Evolutionary conservation across 306 rosid species (phyloP).

Genomic region (Acacia acuminata): DNA sequence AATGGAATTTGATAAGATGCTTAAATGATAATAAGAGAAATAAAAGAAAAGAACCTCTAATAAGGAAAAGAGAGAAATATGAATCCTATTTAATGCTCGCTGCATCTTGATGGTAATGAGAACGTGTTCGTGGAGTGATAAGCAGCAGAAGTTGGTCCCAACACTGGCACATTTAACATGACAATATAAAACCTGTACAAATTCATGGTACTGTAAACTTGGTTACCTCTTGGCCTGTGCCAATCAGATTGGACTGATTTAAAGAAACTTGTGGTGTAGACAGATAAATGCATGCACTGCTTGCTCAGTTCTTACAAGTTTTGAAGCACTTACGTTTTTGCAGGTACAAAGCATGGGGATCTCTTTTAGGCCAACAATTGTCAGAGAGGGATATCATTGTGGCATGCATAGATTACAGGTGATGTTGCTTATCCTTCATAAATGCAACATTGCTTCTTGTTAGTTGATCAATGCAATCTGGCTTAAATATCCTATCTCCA

Average conservation of each 20-base stretch:
- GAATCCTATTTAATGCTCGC: background rate
- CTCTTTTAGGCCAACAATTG: conserved; percentile 86
- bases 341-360: conserved; percentile 97
- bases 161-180: background rate
- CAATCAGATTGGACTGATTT: background rate
- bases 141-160: background rate
- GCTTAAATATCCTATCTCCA: background rate
- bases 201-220: background rate
- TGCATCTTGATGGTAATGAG: background rate
- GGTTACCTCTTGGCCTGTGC: background rate
- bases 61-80: background rate
- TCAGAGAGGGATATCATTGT: conserved; percentile 90
- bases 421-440: conserved; percentile 7
- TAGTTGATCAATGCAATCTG: conserved; percentile 1
- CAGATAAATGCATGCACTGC: background rate
- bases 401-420: conserved; percentile 98
- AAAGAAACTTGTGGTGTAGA: background rate
- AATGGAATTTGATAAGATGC: background rate
- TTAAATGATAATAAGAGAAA: too few species aligned
- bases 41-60: too few species aligned
- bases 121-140: background rate
- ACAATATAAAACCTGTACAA: background rate
- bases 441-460: conserved; percentile 8
- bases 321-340: conserved; percentile 32
- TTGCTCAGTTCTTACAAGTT: conserved; percentile 21